Base-by-base conservation (phyloP, 306 rosid genomes). In the Lathyrus sativus region DNA sequence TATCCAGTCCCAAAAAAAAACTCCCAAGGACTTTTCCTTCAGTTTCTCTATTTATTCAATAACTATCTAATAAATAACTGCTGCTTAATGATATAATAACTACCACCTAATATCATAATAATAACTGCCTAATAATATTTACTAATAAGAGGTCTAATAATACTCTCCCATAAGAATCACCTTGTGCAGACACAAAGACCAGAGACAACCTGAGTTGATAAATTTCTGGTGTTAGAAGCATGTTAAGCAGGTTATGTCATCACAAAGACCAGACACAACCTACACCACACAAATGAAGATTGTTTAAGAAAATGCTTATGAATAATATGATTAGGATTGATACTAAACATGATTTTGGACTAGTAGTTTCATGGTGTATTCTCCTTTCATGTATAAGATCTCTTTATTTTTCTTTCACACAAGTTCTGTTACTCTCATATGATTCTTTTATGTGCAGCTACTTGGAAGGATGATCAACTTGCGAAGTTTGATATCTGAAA, bases 401-500 rank as follows among this genome's bases (percentile, higher is more conserved):
- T 12, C 64, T 58, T 35, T 55, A 56, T 70, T 24, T 38, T 50
- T 31, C 76, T 50, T 9, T 43, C 67, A 42, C 4, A 44, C 19
- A 12, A 60, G n/a, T 61, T 43, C 9, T 41, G 11, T 22, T 70
- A 38, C 56, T 76, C 49, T 7, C 15, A 26, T 51, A 28, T 57
- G 66, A 68, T 58, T 71, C 15, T 62, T 79, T 56, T 85, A 69
- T 67, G 29, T 58, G 24, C 90, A 93, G 98, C 81, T 93, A 55
- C 98, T 93, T 74, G 98, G 98, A 73, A 93, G 98, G 86, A 90
- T 87, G 67, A 78, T 93, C 72, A 84, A 93, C 75, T 79, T 93
- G 78, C 85, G 97, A 78, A 90, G 96, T 78, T 83, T 90, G 87
- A 84, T 90, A 73, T 76, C 82, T 42, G 93, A 88, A 72, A 74